These are phyloP conservation scores for Fusarium guadeloupense DNA, from an alignment of 2,329 filamentous ascomycete species.

Conservation along the genomic window DNA sequence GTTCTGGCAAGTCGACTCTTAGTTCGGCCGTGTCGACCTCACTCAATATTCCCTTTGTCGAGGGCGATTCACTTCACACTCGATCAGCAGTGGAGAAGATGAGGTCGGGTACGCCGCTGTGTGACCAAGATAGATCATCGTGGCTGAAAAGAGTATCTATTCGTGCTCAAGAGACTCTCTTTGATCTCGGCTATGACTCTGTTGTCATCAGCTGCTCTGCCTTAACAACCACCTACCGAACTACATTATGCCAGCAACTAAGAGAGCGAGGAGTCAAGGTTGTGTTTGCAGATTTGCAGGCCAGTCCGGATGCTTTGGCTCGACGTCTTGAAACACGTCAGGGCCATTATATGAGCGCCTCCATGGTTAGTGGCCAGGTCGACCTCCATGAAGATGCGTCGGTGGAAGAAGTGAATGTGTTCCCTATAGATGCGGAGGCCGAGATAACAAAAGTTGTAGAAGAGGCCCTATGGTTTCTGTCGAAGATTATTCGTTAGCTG, in stretches of 20 bases:
- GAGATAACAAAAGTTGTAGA: slow-evolving; percentile 25
- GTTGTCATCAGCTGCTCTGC: slow-evolving; percentile 54
- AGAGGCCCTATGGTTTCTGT: neutral
- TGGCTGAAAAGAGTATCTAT: slow-evolving; percentile 45
- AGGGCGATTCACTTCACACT: slow-evolving; percentile 53
- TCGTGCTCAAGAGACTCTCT: slow-evolving; percentile 37
- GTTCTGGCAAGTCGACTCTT: slow-evolving; percentile 53
- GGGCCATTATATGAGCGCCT: slow-evolving; percentile 50
- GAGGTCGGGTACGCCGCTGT: slow-evolving; percentile 43
- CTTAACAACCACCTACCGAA: slow-evolving; percentile 47
- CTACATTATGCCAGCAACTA: slow-evolving; percentile 41
- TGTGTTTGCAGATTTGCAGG: slow-evolving; percentile 51
- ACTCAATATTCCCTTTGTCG: slow-evolving; percentile 49
- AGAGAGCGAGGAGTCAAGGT: slow-evolving; percentile 34
- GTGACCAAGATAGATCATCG: slow-evolving; percentile 45
- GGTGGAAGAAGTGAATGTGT: slow-evolving; percentile 47
- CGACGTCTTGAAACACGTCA: slow-evolving; percentile 42
- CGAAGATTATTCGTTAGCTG: neutral
- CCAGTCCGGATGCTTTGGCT: slow-evolving; percentile 41
- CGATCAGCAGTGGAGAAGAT: slow-evolving; percentile 47
- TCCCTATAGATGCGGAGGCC: slow-evolving; percentile 44
- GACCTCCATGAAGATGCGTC: slow-evolving; percentile 43
- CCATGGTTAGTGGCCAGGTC: slow-evolving; percentile 50
- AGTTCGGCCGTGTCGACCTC: slow-evolving; percentile 43
- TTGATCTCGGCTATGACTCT: slow-evolving; percentile 40